phyloP scores from a whole-genome alignment of 2,329 filamentous ascomycete genomes.

The Fusarium mexicanum region DNA sequence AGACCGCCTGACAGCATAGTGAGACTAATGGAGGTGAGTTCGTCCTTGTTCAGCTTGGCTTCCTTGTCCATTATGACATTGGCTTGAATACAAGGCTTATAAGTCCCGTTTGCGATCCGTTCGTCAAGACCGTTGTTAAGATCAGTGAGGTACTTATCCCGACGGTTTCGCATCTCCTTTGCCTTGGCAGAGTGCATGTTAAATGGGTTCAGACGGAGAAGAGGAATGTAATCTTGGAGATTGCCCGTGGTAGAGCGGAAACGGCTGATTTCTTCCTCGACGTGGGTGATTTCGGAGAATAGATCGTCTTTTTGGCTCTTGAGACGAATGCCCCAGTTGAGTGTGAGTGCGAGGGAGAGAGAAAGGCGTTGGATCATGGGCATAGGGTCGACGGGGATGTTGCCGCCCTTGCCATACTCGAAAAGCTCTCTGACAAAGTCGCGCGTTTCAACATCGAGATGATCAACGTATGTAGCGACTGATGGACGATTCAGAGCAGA shows the following conservation, averaged over 20 bases:
- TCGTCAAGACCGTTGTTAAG: constrained; percentile 69
- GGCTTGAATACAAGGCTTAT: constrained; percentile 73
- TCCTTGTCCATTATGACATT: constrained; percentile 73
- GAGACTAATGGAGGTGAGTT: constrained; percentile 71
- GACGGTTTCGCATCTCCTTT: constrained; percentile 66
- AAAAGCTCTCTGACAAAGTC: constrained; percentile 70
- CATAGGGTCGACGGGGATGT: constrained; percentile 68
- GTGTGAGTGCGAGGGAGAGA: constrained; percentile 68
- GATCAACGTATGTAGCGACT: constrained; percentile 69
- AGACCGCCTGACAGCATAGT: constrained; percentile 75
- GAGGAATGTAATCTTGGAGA: constrained; percentile 69
- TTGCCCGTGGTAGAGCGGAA: constrained; percentile 70
- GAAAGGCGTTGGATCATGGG: constrained; percentile 73
- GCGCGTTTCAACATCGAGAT: constrained; percentile 70
- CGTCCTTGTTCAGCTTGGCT: constrained; percentile 68
- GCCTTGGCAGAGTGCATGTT: constrained; percentile 67
- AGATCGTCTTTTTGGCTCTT: constrained; percentile 65
- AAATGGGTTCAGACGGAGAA: constrained; percentile 69
- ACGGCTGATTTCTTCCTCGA: constrained; percentile 68
- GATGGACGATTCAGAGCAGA: constrained; percentile 72
- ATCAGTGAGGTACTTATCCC: constrained; percentile 67
- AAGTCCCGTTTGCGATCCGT: constrained; percentile 67
- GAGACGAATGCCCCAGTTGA: constrained; percentile 74
- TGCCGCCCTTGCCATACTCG: constrained; percentile 65
- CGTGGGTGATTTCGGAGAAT: constrained; percentile 71